Conservation (phyloP, 768 basidiomycete species). For the Mycena epipterygia region DNA sequence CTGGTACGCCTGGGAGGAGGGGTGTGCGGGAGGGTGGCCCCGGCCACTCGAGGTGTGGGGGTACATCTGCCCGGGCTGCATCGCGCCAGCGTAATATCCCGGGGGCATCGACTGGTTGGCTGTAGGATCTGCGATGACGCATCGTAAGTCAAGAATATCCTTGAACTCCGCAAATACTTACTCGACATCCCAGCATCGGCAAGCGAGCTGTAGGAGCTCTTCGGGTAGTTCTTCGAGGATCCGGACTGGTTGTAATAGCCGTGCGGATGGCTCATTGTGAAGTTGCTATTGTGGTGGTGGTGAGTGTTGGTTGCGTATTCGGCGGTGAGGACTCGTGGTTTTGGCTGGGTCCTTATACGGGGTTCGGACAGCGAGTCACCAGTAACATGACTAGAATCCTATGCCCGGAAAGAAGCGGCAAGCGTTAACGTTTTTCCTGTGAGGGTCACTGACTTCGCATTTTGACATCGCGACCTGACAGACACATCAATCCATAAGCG, state of each 20-base stretch:
- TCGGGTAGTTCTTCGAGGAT: neutral
- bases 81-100: neutral
- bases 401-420: neutral
- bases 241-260: neutral
- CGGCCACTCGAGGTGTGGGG: neutral
- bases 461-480: constrained; percentile 20
- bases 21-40: neutral
- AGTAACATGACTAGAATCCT: constrained; percentile 1
- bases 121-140: neutral
- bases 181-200: constrained; percentile 18
- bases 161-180: neutral
- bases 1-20: neutral
- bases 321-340: neutral
- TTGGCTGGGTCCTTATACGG: neutral
- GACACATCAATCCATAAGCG: constrained; percentile 10
- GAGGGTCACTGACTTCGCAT: neutral
- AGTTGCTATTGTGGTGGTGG: neutral
- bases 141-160: neutral
- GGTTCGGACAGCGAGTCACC: neutral
- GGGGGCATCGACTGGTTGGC: neutral
- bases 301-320: neutral
- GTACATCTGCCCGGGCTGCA: neutral
- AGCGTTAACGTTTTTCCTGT: neutral
- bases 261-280: constrained; percentile 4
- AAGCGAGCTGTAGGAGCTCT: constrained; percentile 21